Percentiles rank a stretch among this genome's conserved stretches.
These are phyloP conservation scores for Pseudogymnoascus sp. DNA, from an alignment of 2,329 filamentous ascomycete genomes.

Conservation along the genomic window DNA sequence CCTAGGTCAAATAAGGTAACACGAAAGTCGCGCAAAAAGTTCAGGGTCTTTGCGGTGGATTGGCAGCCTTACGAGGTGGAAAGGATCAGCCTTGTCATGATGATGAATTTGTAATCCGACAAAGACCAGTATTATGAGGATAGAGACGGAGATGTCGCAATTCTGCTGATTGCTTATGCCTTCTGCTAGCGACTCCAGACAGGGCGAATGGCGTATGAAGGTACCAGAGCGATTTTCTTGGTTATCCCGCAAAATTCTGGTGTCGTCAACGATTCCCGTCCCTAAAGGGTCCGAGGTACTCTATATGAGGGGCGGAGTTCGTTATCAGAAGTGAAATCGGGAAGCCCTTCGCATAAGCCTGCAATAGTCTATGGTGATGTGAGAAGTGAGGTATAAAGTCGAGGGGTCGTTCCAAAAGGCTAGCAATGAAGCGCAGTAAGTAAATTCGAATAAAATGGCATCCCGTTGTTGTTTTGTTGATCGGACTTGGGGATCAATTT, in stretches of 20 bases:
- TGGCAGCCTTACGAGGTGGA: conserved; percentile 65
- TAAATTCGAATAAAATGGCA: not conserved
- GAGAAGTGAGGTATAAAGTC: not conserved
- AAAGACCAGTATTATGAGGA: conserved; percentile 5
- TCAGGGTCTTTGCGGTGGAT: conserved; percentile 11
- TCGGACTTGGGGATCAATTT: not conserved
- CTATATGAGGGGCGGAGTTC: conserved; percentile 2
- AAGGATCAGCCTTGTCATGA: conserved; percentile 70
- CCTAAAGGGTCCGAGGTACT: conserved; percentile 4
- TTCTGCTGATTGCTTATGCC: conserved; percentile 4
- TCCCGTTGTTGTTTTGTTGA: conserved; percentile 1
- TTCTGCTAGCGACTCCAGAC: conserved; percentile 2
- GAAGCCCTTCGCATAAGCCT: not conserved
- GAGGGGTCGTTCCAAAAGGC: not conserved
- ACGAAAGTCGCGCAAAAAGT: not conserved
- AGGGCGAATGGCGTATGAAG: not conserved
- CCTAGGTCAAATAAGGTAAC: not conserved
- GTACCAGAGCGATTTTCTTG: conserved; percentile 3
- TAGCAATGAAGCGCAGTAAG: not conserved
- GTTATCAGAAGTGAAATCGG: conserved; percentile 1
- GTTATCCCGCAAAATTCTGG: conserved; percentile 3
- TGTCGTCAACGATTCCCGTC: conserved; percentile 6
- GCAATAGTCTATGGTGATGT: not conserved
- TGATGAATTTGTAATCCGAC: conserved; percentile 14
- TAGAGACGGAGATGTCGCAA: conserved; percentile 2